Base-by-base conservation (phyloP, 2,329 filamentous ascomycete species). In the Botrytis squamosa region DNA sequence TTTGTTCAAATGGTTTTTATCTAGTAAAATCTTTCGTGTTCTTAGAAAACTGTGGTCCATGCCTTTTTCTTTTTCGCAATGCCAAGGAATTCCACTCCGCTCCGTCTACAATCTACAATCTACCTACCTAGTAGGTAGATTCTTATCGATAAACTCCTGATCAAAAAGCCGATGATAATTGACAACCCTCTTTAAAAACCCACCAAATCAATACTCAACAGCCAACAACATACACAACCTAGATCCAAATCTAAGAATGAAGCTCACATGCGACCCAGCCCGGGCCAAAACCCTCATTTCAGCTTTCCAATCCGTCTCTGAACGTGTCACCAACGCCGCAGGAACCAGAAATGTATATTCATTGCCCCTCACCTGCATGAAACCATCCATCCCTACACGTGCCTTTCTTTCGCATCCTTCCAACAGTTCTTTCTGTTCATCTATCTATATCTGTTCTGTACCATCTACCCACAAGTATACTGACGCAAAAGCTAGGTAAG, bases 231-330 rank as follows among this genome's bases (percentile, higher is more conserved):
- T 52, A 40, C 29, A 8, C 36, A 55, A 68, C 25, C 16, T 10
- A 4, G 40, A 44, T n/a, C n/a, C 42, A 63, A 63, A 25, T n/a
- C 12, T 46, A 29, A 74, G 75, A 63, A 92, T 92, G 89, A 88
- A 88, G 79, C 42, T 73, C 44, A 59, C 71, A 12, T 84, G 92
- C 76, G 86, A 91, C 77, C 85, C 88, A 0, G 81, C 86, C 71
- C 88, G 92, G 82, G 90, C 91, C 63, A 85, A 88, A 74, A 85
- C 85, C 73, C 89, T 94, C 74, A 81, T 88, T 75, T 85, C 88
- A 42, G 91, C 92, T 80, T 84, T 94, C 75, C 83, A 86, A 77
- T 82, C 85, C 62, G 89, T 93, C 71, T 86, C 85, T 68, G 84
- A 88, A 66, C 88, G 89, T 62, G 84, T 93, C 75, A 81, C 85